Evolutionary conservation across 257 asterid genomes (phyloP).

Genomic region (Gardenia jasminoides): DNA sequence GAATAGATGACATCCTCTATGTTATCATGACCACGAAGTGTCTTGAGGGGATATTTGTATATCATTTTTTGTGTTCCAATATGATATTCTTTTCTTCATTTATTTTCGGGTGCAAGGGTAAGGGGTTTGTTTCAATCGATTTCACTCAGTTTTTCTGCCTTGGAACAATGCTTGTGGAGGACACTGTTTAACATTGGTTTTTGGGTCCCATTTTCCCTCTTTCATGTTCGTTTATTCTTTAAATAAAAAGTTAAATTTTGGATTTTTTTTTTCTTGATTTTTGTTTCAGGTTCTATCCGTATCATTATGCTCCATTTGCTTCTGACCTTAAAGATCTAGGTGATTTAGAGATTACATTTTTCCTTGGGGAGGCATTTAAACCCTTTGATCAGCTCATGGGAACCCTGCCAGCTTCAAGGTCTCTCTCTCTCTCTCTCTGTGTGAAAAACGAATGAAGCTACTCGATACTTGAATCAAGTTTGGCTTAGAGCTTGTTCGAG

Average conservation of each 20-base stretch:
- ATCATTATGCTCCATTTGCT: slow-evolving; percentile 98
- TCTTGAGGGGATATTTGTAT: background rate
- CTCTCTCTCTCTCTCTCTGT: slow-evolving; percentile 16
- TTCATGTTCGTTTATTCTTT: background rate
- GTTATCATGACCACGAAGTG: background rate
- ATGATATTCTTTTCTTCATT: background rate
- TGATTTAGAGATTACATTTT: slow-evolving; percentile 83
- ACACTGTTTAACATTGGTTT: background rate
- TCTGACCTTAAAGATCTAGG: slow-evolving; percentile 79
- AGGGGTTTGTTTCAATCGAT: background rate
- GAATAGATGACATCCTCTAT: background rate
- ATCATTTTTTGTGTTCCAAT: background rate
- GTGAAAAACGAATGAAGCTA: too few species aligned
- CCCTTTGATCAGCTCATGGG: slow-evolving; percentile 99
- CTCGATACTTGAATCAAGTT: too few species aligned
- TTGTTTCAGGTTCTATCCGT: slow-evolving; percentile 84
- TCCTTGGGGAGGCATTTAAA: slow-evolving; percentile 83
- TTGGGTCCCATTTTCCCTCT: background rate
- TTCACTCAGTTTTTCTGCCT: background rate
- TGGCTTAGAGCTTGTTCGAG: too few species aligned
- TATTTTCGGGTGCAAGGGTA: background rate
- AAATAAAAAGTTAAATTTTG: slow-evolving; percentile 5
- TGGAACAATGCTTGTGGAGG: too few species aligned
- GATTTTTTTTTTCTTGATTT: slow-evolving; percentile 3
- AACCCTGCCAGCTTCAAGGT: slow-evolving; percentile 97